Percentiles rank a stretch among this genome's conserved stretches.
Evolutionary conservation across 2,329 filamentous ascomycete species (phyloP).

Genomic region (Nigrospora sphaerica): DNA sequence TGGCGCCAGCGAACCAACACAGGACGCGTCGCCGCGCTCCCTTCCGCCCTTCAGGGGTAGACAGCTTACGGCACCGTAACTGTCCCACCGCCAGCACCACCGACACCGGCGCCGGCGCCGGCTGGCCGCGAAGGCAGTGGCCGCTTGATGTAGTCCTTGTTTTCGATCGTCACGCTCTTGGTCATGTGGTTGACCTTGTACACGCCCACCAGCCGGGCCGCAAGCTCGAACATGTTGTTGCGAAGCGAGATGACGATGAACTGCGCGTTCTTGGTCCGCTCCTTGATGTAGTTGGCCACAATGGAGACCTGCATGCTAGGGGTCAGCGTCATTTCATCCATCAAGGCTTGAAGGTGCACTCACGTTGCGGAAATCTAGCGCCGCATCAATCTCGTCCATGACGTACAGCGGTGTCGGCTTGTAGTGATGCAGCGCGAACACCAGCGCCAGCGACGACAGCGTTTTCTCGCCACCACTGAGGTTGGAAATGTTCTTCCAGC

Average conservation of each 20-base stretch:
- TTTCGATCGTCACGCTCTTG: slow-evolving; percentile 85
- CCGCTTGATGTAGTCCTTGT: slow-evolving; percentile 62
- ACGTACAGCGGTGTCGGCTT: slow-evolving; percentile 97
- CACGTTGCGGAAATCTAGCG: slow-evolving; percentile 94
- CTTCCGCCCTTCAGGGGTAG: too few relatives aligned
- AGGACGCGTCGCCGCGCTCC: too few relatives aligned
- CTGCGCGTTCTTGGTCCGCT: slow-evolving; percentile 97
- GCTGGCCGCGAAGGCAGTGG: not conserved
- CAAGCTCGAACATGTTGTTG: slow-evolving; percentile 99
- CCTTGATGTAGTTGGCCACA: slow-evolving; percentile 98
- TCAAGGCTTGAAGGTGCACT: slow-evolving; percentile 31
- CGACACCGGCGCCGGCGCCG: not conserved
- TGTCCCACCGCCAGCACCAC: not conserved
- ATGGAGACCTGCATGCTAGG: slow-evolving; percentile 71
- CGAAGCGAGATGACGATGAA: slow-evolving; percentile 97
- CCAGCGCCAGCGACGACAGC: slow-evolving; percentile 80
- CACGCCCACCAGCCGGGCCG: slow-evolving; percentile 88
- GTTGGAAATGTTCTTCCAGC: slow-evolving; percentile 99
- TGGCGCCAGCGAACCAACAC: too few relatives aligned
- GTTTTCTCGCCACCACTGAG: slow-evolving; percentile 97
- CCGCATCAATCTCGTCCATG: slow-evolving; percentile 99
- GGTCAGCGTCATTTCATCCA: not conserved
- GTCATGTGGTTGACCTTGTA: slow-evolving; percentile 99
- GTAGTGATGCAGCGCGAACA: slow-evolving; percentile 98
- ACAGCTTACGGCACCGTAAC: too few relatives aligned